Percentiles rank a stretch among this genome's conserved stretches.
These are phyloP conservation scores for Caryopteris hybrid DNA, from an alignment of 305 asterid genomes.

Conservation along the genomic window DNA sequence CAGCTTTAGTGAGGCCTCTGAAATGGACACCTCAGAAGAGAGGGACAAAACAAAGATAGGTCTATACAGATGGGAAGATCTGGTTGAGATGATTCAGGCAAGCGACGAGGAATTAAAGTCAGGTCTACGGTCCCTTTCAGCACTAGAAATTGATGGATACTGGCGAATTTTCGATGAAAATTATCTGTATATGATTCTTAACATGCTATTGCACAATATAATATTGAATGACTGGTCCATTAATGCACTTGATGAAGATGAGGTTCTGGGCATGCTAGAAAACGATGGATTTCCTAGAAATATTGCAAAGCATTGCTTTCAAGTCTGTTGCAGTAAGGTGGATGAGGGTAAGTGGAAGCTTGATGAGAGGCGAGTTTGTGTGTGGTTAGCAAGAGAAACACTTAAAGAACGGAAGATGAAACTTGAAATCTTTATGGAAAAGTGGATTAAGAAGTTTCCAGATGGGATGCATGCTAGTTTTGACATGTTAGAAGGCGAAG, in stretches of 20 bases:
- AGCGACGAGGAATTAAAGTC: slow-evolving; percentile 67
- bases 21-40: slow-evolving; percentile 49
- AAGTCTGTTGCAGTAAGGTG: slow-evolving; percentile 42
- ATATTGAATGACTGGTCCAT: slow-evolving; percentile 67
- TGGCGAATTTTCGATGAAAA: slow-evolving; percentile 76
- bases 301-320: slow-evolving; percentile 68
- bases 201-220: slow-evolving; percentile 61
- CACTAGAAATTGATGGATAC: slow-evolving; percentile 75
- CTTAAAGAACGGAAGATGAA: slow-evolving; percentile 65
- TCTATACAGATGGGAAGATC: slow-evolving; percentile 74
- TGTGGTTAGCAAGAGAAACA: slow-evolving; percentile 66
- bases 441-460: slow-evolving; percentile 67
- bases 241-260: slow-evolving; percentile 55
- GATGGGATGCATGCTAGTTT: slow-evolving; percentile 50
- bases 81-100: slow-evolving; percentile 66
- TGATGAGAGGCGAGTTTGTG: slow-evolving; percentile 61
- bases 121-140: slow-evolving; percentile 54
- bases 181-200: slow-evolving; percentile 48
- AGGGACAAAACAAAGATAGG: slow-evolving; percentile 24
- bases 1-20: slow-evolving; percentile 45
- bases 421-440: slow-evolving; percentile 58
- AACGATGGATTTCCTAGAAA: slow-evolving; percentile 64
- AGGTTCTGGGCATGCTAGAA: slow-evolving; percentile 53
- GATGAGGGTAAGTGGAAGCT: slow-evolving; percentile 55
- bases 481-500: slow-evolving; percentile 86